These are phyloP conservation scores for Xylaria digitata DNA, from an alignment of 2,329 filamentous ascomycete genomes.

Conservation along the genomic window DNA sequence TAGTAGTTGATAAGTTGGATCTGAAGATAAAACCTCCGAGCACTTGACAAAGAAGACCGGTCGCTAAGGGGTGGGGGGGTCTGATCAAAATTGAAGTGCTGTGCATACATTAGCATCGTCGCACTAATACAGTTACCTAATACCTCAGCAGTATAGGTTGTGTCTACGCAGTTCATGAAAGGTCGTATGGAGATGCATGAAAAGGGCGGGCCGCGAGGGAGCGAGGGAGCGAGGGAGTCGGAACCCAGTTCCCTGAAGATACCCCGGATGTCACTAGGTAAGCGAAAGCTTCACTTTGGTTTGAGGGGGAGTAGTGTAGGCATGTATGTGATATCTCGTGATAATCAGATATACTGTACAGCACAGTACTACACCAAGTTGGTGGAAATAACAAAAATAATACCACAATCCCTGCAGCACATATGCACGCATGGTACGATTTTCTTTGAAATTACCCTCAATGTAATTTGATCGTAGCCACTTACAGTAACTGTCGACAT, in stretches of 20 bases:
- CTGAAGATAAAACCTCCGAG: constrained; percentile 13
- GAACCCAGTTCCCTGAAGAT: constrained; percentile 7
- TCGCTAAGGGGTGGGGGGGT: too few relatives aligned
- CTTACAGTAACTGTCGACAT: too few relatives aligned
- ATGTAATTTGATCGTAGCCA: too few relatives aligned
- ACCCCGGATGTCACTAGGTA: constrained; percentile 17
- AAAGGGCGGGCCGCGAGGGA: constrained; percentile 6
- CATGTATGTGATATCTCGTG: constrained; percentile 1
- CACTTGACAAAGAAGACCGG: constrained; percentile 7
- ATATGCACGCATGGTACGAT: constrained; percentile 20
- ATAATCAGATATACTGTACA: not conserved
- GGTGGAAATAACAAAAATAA: not conserved
- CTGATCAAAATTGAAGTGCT: not conserved
- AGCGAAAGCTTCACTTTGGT: constrained; percentile 4
- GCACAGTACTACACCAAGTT: too few relatives aligned
- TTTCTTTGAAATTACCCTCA: not conserved
- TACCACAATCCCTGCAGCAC: not conserved
- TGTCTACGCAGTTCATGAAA: constrained; percentile 2
- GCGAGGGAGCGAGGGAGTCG: constrained; percentile 5
- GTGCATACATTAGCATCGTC: constrained; percentile 1
- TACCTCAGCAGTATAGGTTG: not conserved
- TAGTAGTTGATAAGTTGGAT: not conserved
- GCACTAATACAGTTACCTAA: not conserved
- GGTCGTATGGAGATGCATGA: not conserved
- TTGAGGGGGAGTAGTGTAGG: not conserved